Percentiles rank a stretch among this genome's conserved stretches.
These are phyloP conservation scores for Prinsepia uniflora DNA, from an alignment of 306 rosid species.

Conservation along the genomic window DNA sequence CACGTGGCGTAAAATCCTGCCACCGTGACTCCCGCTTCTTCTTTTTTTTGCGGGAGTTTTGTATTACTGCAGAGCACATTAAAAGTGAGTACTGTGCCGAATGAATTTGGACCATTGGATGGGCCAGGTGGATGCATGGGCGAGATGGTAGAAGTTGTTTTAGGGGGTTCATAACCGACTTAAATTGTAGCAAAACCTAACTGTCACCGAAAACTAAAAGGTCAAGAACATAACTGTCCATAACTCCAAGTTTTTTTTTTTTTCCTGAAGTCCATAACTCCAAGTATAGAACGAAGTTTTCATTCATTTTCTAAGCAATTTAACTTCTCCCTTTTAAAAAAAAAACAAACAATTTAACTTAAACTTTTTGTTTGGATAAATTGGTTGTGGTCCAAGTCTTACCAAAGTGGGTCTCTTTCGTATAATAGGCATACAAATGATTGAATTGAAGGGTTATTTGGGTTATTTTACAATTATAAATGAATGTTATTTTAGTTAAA, in stretches of 20 bases:
- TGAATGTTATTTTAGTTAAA: too few species aligned
- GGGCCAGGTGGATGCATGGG: background rate
- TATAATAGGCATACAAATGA: too few species aligned
- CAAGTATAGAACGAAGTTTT: background rate
- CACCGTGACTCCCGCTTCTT: background rate
- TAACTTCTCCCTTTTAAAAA: too few species aligned
- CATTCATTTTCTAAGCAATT: too few species aligned
- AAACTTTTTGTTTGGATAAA: too few species aligned
- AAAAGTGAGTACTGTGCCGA: background rate
- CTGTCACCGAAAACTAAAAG: background rate
- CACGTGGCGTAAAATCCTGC: slow-evolving; percentile 27
- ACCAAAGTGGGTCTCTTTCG: too few species aligned
- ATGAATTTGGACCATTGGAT: background rate
- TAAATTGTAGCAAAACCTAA: background rate
- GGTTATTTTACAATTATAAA: too few species aligned
- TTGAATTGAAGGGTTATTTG: too few species aligned
- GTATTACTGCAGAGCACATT: background rate
- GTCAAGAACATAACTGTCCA: background rate
- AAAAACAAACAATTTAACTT: too few species aligned
- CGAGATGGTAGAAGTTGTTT: background rate
- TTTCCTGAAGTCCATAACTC: background rate
- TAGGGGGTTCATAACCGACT: background rate
- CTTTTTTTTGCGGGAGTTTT: background rate
- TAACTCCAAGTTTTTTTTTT: too few species aligned
- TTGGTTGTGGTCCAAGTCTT: too few species aligned